Evolutionary conservation across 2,329 filamentous ascomycete species (phyloP).

Genomic region (Diaporthe humulicola): DNA sequence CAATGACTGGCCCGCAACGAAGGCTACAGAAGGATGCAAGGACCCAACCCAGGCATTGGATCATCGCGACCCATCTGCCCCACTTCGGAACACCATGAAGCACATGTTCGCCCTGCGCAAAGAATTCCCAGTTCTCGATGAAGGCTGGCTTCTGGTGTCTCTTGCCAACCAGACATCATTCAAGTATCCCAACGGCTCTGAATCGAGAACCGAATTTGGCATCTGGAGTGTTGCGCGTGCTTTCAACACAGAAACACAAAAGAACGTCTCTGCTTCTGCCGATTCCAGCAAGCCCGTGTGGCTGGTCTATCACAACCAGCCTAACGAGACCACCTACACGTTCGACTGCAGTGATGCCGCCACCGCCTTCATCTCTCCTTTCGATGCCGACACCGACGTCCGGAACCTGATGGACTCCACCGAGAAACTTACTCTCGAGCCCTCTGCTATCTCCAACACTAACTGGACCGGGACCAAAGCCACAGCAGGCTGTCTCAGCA

Average conservation of each 20-base stretch:
- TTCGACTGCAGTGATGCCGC: constrained; percentile 54
- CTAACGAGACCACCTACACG: constrained; percentile 62
- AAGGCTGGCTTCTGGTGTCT: constrained; percentile 67
- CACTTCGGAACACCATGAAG: constrained; percentile 72
- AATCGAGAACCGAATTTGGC: constrained; percentile 54
- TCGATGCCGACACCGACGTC: constrained; percentile 64
- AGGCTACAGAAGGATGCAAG: constrained; percentile 64
- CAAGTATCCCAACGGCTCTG: constrained; percentile 59
- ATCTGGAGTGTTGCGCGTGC: constrained; percentile 72
- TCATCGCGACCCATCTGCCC: constrained; percentile 73
- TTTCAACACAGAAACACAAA: constrained; percentile 63
- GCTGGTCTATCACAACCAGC: constrained; percentile 63
- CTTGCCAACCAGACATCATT: constrained; percentile 69
- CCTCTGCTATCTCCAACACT: constrained; percentile 52
- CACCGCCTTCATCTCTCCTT: constrained; percentile 68
- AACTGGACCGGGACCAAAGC: constrained; percentile 37
- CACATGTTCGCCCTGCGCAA: constrained; percentile 72
- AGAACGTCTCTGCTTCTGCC: constrained; percentile 60
- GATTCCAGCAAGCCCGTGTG: constrained; percentile 56
- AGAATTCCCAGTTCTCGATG: constrained; percentile 69
- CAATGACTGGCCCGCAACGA: constrained; percentile 66
- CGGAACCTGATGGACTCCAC: constrained; percentile 66
- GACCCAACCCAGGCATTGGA: constrained; percentile 68
- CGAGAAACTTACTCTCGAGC: constrained; percentile 60
- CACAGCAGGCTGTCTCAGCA: constrained; percentile 62